Evolutionary conservation across 139 green algal species (phyloP), one percentile per base, ranked within the genome.

Genomic region (Chlamydomonas schloesseri): DNA sequence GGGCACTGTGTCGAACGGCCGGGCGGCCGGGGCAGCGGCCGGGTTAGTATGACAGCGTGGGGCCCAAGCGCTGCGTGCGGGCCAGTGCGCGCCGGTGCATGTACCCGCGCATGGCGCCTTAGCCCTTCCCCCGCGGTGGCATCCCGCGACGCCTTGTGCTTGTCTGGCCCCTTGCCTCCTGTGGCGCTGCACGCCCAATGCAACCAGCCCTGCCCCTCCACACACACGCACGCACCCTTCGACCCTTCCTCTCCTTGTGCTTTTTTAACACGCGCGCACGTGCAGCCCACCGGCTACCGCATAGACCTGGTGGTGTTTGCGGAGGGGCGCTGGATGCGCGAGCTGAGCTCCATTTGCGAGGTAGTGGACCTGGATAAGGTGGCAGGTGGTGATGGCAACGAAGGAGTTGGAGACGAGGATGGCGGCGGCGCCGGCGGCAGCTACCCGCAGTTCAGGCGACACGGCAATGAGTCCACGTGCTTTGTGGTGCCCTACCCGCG

Each of bases 291-390:
- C 2, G 77, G 62, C 36, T 65, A 65, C 37, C 77, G 77, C 62
- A 42, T 83, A 20, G 78, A 84, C 78, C 64, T 84, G 64, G 11
- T 84, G n/a, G 62, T 84, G 28, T 74, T 84, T n/a, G 21, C 78
- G 28, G 78, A 84, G 11, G 1, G 1, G 64, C 78, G 62, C 64
- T 84, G 78, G 78, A n/a, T 84, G 46, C 46, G 62, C 13, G 64
- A 84, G 46, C 42, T 33, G 20, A 21, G 5, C n/a, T 21, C 42
- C 29, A 20, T 84, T 4, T 84, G 78, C 62, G 20, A 65, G 37
- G 33, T 23, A 1, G 4, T 83, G 17, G 26, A 46, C 3, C 60
- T 83, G 36, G 36, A 62, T 4, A 36, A 60, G 1, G 23, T 37
- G n/a, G 29, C 9, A n/a, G n/a, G n/a, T n/a, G 13, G 67, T 29